phyloP scores from a whole-genome alignment of 2,329 filamentous ascomycete species.

The Ophiostoma montium region DNA sequence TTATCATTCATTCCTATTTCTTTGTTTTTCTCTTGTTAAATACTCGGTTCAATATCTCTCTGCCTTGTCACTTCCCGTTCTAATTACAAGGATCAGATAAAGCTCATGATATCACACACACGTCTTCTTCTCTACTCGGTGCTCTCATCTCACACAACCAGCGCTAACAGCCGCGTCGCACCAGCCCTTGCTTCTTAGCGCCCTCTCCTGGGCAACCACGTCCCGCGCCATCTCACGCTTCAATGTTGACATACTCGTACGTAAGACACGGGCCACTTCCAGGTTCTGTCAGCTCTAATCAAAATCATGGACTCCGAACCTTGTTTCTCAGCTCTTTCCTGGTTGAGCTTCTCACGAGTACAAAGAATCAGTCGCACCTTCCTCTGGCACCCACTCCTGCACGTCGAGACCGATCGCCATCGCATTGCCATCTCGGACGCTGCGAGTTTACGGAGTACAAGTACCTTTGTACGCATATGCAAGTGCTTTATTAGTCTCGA shows the following conservation, averaged over 20 bases:
- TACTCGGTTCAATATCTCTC: no score
- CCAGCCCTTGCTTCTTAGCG: slow-evolving; percentile 7
- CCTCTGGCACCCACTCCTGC: neutral
- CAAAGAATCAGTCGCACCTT: slow-evolving; percentile 4
- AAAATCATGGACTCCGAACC: no score
- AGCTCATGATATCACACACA: no score
- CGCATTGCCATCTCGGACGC: slow-evolving; percentile 2
- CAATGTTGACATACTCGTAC: slow-evolving; percentile 11
- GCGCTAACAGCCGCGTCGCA: neutral
- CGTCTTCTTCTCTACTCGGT: no score
- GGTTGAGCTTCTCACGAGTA: no score
- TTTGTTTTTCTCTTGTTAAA: no score
- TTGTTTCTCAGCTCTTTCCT: neutral
- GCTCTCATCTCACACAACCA: neutral
- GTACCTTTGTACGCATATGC: neutral
- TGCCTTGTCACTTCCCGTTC: no score
- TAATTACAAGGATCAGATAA: no score
- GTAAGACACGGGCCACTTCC: slow-evolving; percentile 2
- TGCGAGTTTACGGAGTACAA: slow-evolving; percentile 4
- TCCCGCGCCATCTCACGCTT: neutral
- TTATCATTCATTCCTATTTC: no score
- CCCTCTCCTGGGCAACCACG: slow-evolving; percentile 12
- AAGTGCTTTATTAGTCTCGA: neutral
- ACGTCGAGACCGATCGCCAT: neutral
- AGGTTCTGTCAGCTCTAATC: neutral